Percentiles rank a stretch among this genome's conserved stretches.
phyloP scores from a whole-genome alignment of 371 early-diverging fungal genomes.

The Mortierella sp. region DNA sequence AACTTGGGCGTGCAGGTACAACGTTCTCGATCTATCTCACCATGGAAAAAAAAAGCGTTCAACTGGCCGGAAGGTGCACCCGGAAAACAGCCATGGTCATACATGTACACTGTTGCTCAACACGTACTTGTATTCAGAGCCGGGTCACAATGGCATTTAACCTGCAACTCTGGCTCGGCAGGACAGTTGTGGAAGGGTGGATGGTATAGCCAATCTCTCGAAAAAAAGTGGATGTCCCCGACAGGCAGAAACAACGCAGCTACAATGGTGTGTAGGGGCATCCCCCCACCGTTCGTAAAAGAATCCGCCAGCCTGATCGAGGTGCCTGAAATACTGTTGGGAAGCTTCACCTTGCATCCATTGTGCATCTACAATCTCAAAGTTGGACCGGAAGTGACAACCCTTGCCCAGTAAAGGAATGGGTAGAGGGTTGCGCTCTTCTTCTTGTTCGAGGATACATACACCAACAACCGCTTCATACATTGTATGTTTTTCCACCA shows the following conservation, averaged over 20 bases:
- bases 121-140: constrained; percentile 62
- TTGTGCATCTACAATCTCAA: constrained; percentile 92
- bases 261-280: constrained; percentile 92
- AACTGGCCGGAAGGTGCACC: background rate
- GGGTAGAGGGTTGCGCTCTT: too few species aligned
- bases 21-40: constrained; percentile 30
- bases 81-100: too few species aligned
- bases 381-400: constrained; percentile 98
- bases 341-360: constrained; percentile 82
- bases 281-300: constrained; percentile 98
- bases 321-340: constrained; percentile 78
- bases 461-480: constrained; percentile 16
- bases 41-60: background rate
- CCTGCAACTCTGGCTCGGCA: constrained; percentile 56
- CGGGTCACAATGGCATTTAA: constrained; percentile 75
- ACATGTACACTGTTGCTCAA: too few species aligned
- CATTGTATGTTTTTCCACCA: constrained; percentile 42
- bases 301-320: constrained; percentile 91
- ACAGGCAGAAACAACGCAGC: constrained; percentile 74
- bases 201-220: constrained; percentile 85
- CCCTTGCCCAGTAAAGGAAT: background rate
- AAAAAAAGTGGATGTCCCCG: constrained; percentile 87
- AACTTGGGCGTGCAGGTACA: constrained; percentile 34
- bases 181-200: constrained; percentile 77
- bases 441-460: background rate